phyloP scores from a whole-genome alignment of 148 eudicot genomes.

The Cornus florida region DNA sequence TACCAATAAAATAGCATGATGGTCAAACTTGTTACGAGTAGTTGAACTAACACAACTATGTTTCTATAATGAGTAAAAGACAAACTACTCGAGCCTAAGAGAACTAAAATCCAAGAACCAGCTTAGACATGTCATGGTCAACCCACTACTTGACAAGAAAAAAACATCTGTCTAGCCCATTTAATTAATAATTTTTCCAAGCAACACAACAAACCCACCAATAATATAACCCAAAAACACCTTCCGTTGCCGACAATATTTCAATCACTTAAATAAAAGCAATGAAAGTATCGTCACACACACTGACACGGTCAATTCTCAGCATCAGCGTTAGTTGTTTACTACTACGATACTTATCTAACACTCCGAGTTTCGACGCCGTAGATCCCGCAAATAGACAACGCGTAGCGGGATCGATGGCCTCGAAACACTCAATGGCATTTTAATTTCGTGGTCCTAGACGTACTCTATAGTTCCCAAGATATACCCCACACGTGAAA shows the following conservation, averaged over 20 bases:
- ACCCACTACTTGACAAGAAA: slow-evolving; percentile 9
- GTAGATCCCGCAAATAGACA: slow-evolving; percentile 33
- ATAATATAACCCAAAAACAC: background rate
- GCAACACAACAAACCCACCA: too few relatives aligned
- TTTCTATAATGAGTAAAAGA: too few relatives aligned
- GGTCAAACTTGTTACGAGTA: too few relatives aligned
- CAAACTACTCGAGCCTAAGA: background rate
- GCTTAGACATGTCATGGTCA: slow-evolving; percentile 1
- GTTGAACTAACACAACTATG: too few relatives aligned
- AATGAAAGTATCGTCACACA: too few relatives aligned
- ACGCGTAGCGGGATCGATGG: slow-evolving; percentile 20
- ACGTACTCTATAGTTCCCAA: slow-evolving; percentile 19
- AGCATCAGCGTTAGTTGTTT: too few relatives aligned
- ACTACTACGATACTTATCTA: too few relatives aligned
- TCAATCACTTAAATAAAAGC: background rate
- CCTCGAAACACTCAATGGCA: slow-evolving; percentile 9
- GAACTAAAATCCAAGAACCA: background rate
- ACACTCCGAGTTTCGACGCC: slow-evolving; percentile 13
- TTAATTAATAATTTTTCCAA: background rate
- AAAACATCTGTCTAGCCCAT: background rate
- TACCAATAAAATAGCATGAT: too few relatives aligned
- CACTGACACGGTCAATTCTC: too few relatives aligned
- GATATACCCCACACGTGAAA: slow-evolving; percentile 49
- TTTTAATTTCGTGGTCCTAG: background rate
- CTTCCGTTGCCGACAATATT: background rate